A percentile compares a stretch with the other conserved stretches of the same genome.
These are phyloP conservation scores for Nannochloris sp. DNA, from an alignment of 139 green algal genomes.

Conservation along the genomic window DNA sequence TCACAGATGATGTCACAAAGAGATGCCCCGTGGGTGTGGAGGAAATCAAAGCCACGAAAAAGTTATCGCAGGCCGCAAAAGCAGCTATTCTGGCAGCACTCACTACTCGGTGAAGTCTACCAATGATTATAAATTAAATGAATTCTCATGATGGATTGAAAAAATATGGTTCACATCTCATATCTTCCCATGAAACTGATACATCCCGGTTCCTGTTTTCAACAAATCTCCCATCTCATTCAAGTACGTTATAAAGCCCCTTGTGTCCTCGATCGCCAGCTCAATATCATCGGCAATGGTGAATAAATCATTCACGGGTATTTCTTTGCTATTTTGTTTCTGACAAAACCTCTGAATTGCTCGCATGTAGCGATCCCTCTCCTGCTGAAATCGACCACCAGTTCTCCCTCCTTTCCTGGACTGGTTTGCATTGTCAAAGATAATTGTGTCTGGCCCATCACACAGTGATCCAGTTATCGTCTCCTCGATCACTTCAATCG, in stretches of 20 bases:
- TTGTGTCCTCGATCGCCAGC: constrained; percentile 44
- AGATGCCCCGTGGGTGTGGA: constrained; percentile 6
- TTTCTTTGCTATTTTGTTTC: constrained; percentile 14
- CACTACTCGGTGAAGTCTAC: not conserved
- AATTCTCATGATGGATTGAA: not conserved
- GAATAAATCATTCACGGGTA: constrained; percentile 23
- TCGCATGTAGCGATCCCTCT: constrained; percentile 54
- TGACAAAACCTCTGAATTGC: constrained; percentile 31
- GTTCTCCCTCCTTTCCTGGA: constrained; percentile 11
- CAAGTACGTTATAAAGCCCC: constrained; percentile 50
- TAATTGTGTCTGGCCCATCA: constrained; percentile 21
- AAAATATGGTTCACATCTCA: not conserved
- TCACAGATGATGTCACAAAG: not conserved
- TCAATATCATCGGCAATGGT: constrained; percentile 49
- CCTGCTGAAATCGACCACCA: constrained; percentile 36
- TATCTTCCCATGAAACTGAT: constrained; percentile 8
- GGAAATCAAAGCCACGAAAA: constrained; percentile 31
- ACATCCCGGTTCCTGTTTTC: constrained; percentile 44
- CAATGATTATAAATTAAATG: not conserved
- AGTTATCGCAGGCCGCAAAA: constrained; percentile 31
- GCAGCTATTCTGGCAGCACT: constrained; percentile 31
- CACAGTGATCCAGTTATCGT: constrained; percentile 44
- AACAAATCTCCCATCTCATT: constrained; percentile 72
- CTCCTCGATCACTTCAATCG: constrained; percentile 62
- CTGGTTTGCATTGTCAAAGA: constrained; percentile 30